Percentiles rank a stretch among this genome's conserved stretches.
phyloP scores from a whole-genome alignment of 2,329 filamentous ascomycete genomes.

The Niveomyces coronatus region DNA sequence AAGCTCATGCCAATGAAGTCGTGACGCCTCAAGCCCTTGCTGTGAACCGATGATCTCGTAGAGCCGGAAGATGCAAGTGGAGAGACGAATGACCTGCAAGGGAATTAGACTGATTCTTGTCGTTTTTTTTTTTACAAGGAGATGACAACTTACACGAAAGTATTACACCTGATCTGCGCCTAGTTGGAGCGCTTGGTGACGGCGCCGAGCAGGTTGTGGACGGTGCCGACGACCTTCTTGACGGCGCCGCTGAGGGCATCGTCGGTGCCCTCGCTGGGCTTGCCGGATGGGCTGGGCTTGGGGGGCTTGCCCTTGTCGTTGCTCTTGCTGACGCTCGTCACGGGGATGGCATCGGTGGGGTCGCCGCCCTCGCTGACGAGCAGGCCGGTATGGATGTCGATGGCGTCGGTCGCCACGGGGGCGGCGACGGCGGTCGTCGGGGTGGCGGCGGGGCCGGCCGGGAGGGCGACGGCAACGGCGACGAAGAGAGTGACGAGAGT shows the following conservation, averaged over 20 bases:
- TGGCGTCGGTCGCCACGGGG: background rate
- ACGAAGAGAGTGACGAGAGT: background rate
- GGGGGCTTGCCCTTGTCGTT: too few relatives aligned
- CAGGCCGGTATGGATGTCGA: background rate
- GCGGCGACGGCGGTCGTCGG: background rate
- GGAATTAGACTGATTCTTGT: too few relatives aligned
- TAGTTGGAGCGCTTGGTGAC: background rate
- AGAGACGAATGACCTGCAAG: too few relatives aligned
- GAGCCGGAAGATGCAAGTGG: too few relatives aligned
- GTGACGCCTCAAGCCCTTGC: too few relatives aligned
- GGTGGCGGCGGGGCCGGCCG: background rate
- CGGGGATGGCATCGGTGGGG: background rate
- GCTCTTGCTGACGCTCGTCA: background rate
- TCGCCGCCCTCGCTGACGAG: background rate
- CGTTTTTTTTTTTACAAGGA: too few relatives aligned
- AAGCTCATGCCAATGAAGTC: too few relatives aligned
- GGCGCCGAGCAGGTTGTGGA: background rate
- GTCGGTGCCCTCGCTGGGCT: background rate
- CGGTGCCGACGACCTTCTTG: background rate
- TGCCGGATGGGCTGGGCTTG: too few relatives aligned
- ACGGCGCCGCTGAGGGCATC: background rate
- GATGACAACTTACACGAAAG: too few relatives aligned
- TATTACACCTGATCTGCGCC: too few relatives aligned
- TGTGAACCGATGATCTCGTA: too few relatives aligned
- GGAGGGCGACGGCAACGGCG: conserved; percentile 1